Evolutionary conservation across 305 asterid genomes (phyloP).

Genomic region (Striga hermonthica): DNA sequence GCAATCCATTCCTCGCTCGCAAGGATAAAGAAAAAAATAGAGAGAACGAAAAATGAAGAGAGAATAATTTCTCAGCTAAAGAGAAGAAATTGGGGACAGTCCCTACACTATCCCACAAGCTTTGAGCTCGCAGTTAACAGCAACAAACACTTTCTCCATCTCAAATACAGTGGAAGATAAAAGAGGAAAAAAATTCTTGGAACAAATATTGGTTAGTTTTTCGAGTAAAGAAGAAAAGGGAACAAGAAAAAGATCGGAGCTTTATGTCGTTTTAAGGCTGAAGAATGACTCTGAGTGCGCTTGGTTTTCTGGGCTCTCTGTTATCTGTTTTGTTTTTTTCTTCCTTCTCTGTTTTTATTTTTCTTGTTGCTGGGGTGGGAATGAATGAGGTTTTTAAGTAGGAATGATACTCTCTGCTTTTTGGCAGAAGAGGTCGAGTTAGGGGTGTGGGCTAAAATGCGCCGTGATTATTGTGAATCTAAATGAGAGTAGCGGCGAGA

Average conservation of each 20-base stretch:
- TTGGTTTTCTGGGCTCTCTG: background rate
- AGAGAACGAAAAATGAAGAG: constrained; percentile 13
- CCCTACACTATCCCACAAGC: constrained; percentile 85
- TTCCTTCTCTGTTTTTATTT: constrained; percentile 19
- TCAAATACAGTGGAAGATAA: constrained; percentile 26
- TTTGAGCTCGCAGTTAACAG: constrained; percentile 68
- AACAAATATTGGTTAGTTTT: background rate
- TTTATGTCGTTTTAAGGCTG: constrained; percentile 31
- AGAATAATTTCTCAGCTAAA: background rate
- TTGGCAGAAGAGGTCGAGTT: background rate
- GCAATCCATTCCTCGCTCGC: constrained; percentile 56
- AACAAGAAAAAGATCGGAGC: constrained; percentile 34
- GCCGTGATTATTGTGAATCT: background rate
- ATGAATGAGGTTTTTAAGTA: constrained; percentile 29
- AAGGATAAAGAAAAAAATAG: constrained; percentile 29
- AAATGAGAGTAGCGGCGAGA: background rate
- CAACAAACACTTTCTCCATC: constrained; percentile 60
- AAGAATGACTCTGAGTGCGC: constrained; percentile 10
- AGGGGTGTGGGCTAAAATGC: constrained; percentile 1
- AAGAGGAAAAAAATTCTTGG: constrained; percentile 1
- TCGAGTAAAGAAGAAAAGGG: constrained; percentile 28
- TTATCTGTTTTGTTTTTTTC: constrained; percentile 22
- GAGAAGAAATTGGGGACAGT: background rate
- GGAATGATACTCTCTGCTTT: constrained; percentile 39
- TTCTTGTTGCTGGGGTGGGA: constrained; percentile 18